Evolutionary conservation across 345 rosid species (phyloP).

Genomic region (Salix brachista): DNA sequence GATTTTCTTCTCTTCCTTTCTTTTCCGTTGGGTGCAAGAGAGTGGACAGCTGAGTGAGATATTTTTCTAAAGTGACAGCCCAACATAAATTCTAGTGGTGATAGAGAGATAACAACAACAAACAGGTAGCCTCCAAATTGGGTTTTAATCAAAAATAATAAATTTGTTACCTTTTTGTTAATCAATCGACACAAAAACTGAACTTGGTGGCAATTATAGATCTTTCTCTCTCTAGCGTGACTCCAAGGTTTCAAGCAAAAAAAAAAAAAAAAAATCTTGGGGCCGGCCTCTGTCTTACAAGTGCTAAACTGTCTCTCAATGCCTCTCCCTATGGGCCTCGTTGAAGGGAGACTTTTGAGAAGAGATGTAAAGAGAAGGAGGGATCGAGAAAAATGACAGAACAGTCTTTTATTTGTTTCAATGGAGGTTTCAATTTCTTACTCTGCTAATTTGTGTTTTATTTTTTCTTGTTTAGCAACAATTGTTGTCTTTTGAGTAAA

Average conservation of each 20-base stretch:
- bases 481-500: background rate
- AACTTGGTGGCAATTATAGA: background rate
- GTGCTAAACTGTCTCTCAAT: background rate
- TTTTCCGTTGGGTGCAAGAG: slow-evolving; percentile 15
- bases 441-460: background rate
- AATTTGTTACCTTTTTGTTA: background rate
- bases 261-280: background rate
- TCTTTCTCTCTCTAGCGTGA: background rate
- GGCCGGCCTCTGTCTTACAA: background rate
- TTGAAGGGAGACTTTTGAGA: background rate
- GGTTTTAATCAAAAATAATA: background rate
- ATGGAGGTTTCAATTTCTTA: background rate
- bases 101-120: slow-evolving; percentile 7
- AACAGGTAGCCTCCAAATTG: background rate
- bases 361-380: background rate
- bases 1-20: background rate
- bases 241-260: background rate
- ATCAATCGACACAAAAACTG: background rate
- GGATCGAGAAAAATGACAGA: background rate
- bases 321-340: background rate
- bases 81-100: slow-evolving; percentile 13
- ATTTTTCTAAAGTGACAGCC: slow-evolving; percentile 12
- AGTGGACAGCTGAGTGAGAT: background rate
- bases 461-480: background rate
- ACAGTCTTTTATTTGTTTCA: background rate